phyloP scores from a whole-genome alignment of 129 eudicot genomes.

The Daucus carota region DNA sequence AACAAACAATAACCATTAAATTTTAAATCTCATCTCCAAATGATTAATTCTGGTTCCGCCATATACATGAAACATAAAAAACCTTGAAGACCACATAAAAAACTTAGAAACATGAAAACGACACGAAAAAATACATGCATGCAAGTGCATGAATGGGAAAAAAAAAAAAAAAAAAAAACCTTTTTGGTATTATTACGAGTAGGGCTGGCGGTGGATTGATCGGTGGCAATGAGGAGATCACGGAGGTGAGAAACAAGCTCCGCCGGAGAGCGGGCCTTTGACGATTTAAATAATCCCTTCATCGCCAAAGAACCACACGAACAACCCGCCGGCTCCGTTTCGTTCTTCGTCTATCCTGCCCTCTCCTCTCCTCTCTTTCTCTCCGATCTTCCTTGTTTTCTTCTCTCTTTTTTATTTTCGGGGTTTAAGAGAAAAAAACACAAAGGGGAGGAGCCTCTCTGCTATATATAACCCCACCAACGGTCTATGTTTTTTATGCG shows the following conservation, averaged over 20 bases:
- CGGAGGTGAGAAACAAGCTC: slow-evolving; percentile 34
- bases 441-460: not conserved
- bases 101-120: too few species aligned
- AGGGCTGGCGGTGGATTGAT: slow-evolving; percentile 14
- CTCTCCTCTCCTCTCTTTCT: not conserved
- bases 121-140: not conserved
- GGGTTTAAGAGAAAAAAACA: not conserved
- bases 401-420: not conserved
- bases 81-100: too few species aligned
- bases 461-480: not conserved
- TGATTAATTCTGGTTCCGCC: too few species aligned
- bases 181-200: slow-evolving; percentile 23
- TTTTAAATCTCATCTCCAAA: too few species aligned
- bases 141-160: too few species aligned
- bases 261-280: slow-evolving; percentile 42
- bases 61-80: too few species aligned
- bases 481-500: not conserved
- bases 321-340: slow-evolving; percentile 19
- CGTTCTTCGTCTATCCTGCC: not conserved
- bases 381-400: not conserved
- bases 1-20: too few species aligned
- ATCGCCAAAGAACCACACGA: slow-evolving; percentile 22
- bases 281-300: slow-evolving; percentile 46
- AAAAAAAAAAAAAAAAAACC: too few species aligned
- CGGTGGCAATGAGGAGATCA: slow-evolving; percentile 25